Evolutionary conservation across 2,329 filamentous ascomycete genomes (phyloP).

Genomic region (Bretziella fagacearum): DNA sequence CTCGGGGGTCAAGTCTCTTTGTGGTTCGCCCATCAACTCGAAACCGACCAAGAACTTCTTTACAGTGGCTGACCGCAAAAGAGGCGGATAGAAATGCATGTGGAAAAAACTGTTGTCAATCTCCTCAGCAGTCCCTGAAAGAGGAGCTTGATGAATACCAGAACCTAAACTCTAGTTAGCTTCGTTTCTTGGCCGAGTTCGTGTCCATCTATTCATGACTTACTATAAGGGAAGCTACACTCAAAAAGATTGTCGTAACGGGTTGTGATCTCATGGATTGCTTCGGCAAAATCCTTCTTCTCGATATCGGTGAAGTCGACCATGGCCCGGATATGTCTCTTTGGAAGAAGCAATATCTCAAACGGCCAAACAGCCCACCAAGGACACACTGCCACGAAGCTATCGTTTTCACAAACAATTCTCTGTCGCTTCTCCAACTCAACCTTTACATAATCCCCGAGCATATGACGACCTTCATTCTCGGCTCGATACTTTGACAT

Average conservation of each 20-base stretch:
- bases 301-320: slow-evolving; percentile 64
- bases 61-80: slow-evolving; percentile 82
- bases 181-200: background rate
- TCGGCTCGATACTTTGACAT: slow-evolving; percentile 61
- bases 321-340: slow-evolving; percentile 66
- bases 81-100: slow-evolving; percentile 92
- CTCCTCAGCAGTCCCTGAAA: slow-evolving; percentile 67
- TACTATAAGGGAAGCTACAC: slow-evolving; percentile 88
- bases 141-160: slow-evolving; percentile 85
- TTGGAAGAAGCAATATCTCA: slow-evolving; percentile 78
- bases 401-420: slow-evolving; percentile 71
- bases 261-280: slow-evolving; percentile 72
- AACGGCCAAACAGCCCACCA: slow-evolving; percentile 99
- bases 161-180: slow-evolving; percentile 41
- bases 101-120: slow-evolving; percentile 81
- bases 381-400: slow-evolving; percentile 75
- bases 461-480: slow-evolving; percentile 55
- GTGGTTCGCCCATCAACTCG: slow-evolving; percentile 93
- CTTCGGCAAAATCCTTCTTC: slow-evolving; percentile 58
- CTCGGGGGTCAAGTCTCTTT: slow-evolving; percentile 93
- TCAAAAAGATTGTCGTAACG: slow-evolving; percentile 96
- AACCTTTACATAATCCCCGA: slow-evolving; percentile 73
- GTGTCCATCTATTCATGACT: slow-evolving; percentile 22
- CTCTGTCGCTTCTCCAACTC: slow-evolving; percentile 66
- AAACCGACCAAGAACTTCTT: slow-evolving; percentile 94